Percentiles rank a stretch among this genome's conserved stretches.
These are phyloP conservation scores for Rusavskia elegans DNA, from an alignment of 495 filamentous ascomycete genomes.

Conservation along the genomic window DNA sequence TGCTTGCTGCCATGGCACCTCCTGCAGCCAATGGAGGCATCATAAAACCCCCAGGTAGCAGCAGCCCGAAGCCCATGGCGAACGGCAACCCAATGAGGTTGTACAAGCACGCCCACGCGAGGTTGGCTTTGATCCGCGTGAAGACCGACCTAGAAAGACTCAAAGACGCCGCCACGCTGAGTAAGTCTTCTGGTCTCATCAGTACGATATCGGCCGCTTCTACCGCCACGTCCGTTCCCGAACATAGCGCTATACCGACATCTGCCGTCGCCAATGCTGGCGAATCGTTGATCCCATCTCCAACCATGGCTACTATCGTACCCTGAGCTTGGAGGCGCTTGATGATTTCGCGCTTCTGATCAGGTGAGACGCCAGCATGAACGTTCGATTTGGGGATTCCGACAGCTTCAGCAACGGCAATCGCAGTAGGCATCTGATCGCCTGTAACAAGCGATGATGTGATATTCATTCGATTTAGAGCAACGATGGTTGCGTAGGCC, in stretches of 20 bases:
- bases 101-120: slow-evolving; percentile 83
- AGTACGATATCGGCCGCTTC: slow-evolving; percentile 93
- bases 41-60: slow-evolving; percentile 78
- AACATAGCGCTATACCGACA: slow-evolving; percentile 82
- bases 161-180: slow-evolving; percentile 77
- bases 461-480: slow-evolving; percentile 69
- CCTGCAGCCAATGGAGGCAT: slow-evolving; percentile 91
- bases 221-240: slow-evolving; percentile 93
- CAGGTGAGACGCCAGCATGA: slow-evolving; percentile 68
- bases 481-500: slow-evolving; percentile 69
- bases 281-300: slow-evolving; percentile 97
- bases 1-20: slow-evolving; percentile 82
- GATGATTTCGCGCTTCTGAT: slow-evolving; percentile 78
- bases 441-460: slow-evolving; percentile 85
- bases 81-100: slow-evolving; percentile 88
- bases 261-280: slow-evolving; percentile 85
- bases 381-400: slow-evolving; percentile 64
- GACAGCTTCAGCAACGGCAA: slow-evolving; percentile 66
- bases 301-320: slow-evolving; percentile 85
- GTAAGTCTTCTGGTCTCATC: slow-evolving; percentile 80
- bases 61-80: slow-evolving; percentile 72
- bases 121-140: slow-evolving; percentile 80
- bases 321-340: slow-evolving; percentile 53
- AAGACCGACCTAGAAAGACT: slow-evolving; percentile 77
- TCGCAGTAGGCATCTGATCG: slow-evolving; percentile 67